Evolutionary conservation across 2,329 filamentous ascomycete genomes (phyloP), one percentile per base, ranked within the genome.

Genomic region (Ophiostoma ips): DNA sequence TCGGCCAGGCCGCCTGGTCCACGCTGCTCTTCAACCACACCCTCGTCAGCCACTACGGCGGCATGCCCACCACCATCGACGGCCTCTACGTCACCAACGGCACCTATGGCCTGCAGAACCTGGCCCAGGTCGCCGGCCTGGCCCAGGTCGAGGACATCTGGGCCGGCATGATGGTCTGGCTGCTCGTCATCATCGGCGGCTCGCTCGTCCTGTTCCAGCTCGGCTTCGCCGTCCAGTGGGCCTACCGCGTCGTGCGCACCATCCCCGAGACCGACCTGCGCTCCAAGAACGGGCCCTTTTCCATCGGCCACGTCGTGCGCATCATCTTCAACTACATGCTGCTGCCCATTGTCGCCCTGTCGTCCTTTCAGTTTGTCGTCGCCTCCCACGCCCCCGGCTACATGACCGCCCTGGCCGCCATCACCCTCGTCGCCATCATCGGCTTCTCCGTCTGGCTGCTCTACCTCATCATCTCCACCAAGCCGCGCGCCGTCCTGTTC

Each of bases 281-380:
- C 13, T 78, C 84, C 54, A 96, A 95, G 69, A 95, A 96, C 60
- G 71, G 92, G 60, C 88, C 92, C 5, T 95, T 98, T 63, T 83
- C 82, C 2, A 60, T 84, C 36, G 86, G 85, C 50, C 88, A 85
- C 60, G 69, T 87, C 48, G 75, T 96, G 56, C 84, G 92, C 53
- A 78, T 96, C 57, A 79, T 94, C 49, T 90, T 94, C 73, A 94
- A 90, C 68, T 96, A 84, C 67, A 89, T 96, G 61, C 71, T 96
- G 49, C 71, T 96, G 28, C 92, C 92, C 2, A 77, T 95, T 48
- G 79, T 95, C 36, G 77, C 90, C 0, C 66, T 96, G 21, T 95
- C 90, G 6, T 80, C 92, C 58, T 98, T 94, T 61, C 92, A 98
- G 63, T 73, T 98, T 38, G 85, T 95, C 30, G 79, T 89, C 31